A percentile compares a stretch with the other conserved stretches of the same genome.
Conservation (phyloP, 148 eudicot species). For the Fagopyrum homotropicum region DNA sequence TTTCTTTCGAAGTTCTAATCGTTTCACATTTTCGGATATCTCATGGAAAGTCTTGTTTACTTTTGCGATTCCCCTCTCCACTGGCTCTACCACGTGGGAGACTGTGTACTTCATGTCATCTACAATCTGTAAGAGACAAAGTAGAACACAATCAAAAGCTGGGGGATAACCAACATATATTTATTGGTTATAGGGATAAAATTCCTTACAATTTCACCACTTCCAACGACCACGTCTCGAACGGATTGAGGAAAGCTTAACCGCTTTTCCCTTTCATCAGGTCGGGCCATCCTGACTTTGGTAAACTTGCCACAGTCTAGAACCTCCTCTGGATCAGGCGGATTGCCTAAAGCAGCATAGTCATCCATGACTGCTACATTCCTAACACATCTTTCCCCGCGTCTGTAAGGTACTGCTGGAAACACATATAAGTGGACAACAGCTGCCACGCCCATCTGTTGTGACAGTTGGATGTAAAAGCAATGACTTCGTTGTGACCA, state of each 20-base stretch:
- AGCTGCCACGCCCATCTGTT: slow-evolving; percentile 96
- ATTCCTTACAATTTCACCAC: slow-evolving; percentile 85
- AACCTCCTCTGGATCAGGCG: slow-evolving; percentile 94
- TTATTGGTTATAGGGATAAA: background rate
- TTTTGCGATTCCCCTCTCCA: slow-evolving; percentile 86
- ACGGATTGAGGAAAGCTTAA: slow-evolving; percentile 83
- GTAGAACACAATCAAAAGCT: background rate
- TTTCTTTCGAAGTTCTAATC: slow-evolving; percentile 48
- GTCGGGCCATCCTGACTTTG: slow-evolving; percentile 36
- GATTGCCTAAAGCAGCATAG: slow-evolving; percentile 80
- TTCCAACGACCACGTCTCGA: slow-evolving; percentile 93
- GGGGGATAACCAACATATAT: background rate
- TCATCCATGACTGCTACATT: slow-evolving; percentile 92
- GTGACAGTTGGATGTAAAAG: slow-evolving; percentile 15
- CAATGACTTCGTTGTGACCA: background rate
- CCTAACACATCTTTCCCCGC: slow-evolving; percentile 91
- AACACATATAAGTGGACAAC: slow-evolving; percentile 89
- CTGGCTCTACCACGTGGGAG: slow-evolving; percentile 95
- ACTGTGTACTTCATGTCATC: slow-evolving; percentile 98
- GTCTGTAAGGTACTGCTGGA: slow-evolving; percentile 90
- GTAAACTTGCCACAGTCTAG: slow-evolving; percentile 62
- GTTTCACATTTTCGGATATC: slow-evolving; percentile 86
- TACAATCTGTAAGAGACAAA: slow-evolving; percentile 44
- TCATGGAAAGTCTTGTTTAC: slow-evolving; percentile 75
- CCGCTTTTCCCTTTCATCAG: slow-evolving; percentile 56